These are phyloP conservation scores for Ophiostoma pallidulum DNA, from an alignment of 2,329 filamentous ascomycete genomes.

Conservation along the genomic window DNA sequence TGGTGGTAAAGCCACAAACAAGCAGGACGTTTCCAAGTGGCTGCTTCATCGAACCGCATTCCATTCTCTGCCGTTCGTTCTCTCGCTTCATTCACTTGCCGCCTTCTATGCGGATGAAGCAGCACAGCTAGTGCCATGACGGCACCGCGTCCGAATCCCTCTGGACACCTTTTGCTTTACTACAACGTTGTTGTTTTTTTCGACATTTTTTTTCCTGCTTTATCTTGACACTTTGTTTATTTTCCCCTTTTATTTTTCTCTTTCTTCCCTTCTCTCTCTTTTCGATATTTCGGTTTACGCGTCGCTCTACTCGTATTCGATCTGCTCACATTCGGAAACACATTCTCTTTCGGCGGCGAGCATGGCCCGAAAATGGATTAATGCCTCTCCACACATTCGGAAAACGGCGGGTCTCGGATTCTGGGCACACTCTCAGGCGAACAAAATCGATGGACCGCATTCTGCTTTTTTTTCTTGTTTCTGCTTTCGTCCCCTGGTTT, in stretches of 20 bases:
- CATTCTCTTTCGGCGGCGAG: conserved; percentile 27
- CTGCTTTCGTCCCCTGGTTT: conserved; percentile 25
- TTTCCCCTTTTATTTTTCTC: neutral
- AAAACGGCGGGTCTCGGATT: conserved; percentile 27
- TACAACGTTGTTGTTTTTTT: conserved; percentile 17
- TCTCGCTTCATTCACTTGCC: conserved; percentile 13
- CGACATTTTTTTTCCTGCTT: no score
- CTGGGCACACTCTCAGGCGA: conserved; percentile 27
- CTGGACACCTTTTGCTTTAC: conserved; percentile 9
- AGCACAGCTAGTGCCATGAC: neutral
- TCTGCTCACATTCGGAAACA: conserved; percentile 19
- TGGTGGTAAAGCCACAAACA: conserved; percentile 57
- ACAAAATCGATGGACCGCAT: conserved; percentile 26
- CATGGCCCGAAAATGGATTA: conserved; percentile 26
- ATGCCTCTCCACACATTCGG: conserved; percentile 20
- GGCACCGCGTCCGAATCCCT: neutral
- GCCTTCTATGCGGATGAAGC: neutral
- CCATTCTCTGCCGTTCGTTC: neutral
- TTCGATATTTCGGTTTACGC: conserved; percentile 13
- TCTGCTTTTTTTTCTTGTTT: conserved; percentile 25
- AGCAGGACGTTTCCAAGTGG: neutral
- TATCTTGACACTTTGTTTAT: conserved; percentile 12
- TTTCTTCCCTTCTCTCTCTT: conserved; percentile 8
- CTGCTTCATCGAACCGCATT: conserved; percentile 2
- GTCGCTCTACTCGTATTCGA: conserved; percentile 11